phyloP scores from a whole-genome alignment of 495 filamentous ascomycete genomes.

The Hyaloscypha hepaticicola region DNA sequence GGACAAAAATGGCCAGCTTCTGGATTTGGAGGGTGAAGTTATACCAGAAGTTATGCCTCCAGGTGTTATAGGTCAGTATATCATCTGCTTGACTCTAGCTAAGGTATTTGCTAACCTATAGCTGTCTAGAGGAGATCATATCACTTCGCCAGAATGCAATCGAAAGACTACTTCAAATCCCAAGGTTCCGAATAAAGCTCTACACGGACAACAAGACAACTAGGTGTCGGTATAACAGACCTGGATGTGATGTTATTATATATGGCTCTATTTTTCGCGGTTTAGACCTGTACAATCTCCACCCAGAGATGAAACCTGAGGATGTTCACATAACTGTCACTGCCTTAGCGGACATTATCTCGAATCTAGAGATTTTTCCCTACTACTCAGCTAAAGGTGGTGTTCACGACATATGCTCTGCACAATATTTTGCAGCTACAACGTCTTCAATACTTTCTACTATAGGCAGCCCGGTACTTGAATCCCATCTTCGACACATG shows the following conservation, averaged over 20 bases:
- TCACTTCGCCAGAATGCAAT: neutral
- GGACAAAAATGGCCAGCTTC: neutral
- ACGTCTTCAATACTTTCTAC: neutral
- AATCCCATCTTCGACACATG: conserved; percentile 5
- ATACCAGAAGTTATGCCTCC: neutral
- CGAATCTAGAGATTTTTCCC: neutral
- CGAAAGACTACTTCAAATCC: neutral
- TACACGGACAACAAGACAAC: neutral
- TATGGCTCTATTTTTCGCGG: neutral
- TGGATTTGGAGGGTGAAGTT: neutral
- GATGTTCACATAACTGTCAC: neutral
- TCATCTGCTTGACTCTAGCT: neutral
- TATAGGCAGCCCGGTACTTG: neutral
- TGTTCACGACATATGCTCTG: neutral
- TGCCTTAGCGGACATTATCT: neutral
- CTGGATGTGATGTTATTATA: neutral
- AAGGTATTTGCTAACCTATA: neutral
- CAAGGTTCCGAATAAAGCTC: neutral
- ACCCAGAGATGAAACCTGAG: neutral
- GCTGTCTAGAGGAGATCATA: neutral
- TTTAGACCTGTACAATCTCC: neutral
- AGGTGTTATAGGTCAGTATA: neutral
- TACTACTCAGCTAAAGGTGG: neutral
- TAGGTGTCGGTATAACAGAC: neutral
- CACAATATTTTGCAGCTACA: neutral